Evolutionary conservation across 2,329 filamentous ascomycete genomes (phyloP), one percentile per base, ranked within the genome.

Genomic region (Xylariaceae sp.): DNA sequence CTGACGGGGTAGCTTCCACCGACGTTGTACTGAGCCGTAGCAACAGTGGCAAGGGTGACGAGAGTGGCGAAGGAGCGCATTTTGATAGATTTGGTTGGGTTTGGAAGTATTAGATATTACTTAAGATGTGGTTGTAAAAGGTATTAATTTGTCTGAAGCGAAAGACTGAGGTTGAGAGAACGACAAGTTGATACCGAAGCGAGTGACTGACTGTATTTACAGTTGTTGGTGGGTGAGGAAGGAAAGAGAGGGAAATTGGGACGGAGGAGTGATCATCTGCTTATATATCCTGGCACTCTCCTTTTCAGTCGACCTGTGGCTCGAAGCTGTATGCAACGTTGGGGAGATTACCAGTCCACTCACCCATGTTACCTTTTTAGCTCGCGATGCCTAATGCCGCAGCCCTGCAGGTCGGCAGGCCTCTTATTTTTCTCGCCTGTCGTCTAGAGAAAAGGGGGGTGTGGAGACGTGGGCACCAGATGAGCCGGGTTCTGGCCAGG

Each of bases 81-180:
- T 52, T 54, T 56, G 52, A 52, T 45, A 44, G 52, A 44, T 36
- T 50, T 47, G 27, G 33, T 40, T 45, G 48, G 44, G 42, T 42
- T 54, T 40, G 30, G 32, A 47, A 39, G 51, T 56, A 56, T 56
- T 56, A 56, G 54, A 56, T 56, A 56, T 56, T 56, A 55, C 49
- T 55, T 55, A 54, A 44, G 54, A 52, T 56, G 52, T 56, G 51
- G 48, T 44, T 15, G 22, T n/a, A 18, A 45, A 51, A 43, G 15
- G 52, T 54, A 54, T 48, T 40, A 27, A 27, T 27, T 27, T 52
- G 54, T 52, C 52, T 48, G 43, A 33, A 56, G 54, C 49, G 54
- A 56, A 48, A 48, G 54, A 54, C 54, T 54, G 49, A 27, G 17
- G 42, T 39, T 51, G 46, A 56, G 51, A 52, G 38, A 54, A 22